A percentile compares a stretch with the other conserved stretches of the same genome.
Evolutionary conservation across 352 stramenopile species (phyloP).

Genomic region (Thraustochytrium sp.): DNA sequence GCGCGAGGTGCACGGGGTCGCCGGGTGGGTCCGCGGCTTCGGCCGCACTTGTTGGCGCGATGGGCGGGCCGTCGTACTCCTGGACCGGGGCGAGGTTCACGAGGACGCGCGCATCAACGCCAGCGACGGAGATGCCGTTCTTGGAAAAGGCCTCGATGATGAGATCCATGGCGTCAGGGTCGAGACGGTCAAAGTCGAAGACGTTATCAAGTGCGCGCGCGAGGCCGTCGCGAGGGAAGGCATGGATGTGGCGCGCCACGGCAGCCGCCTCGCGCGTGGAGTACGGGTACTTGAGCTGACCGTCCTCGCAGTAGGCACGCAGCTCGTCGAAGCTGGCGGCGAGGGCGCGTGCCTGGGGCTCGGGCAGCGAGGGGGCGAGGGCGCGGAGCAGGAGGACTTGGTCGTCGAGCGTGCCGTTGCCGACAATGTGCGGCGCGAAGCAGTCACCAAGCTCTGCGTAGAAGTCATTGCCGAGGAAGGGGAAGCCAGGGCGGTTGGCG

Average conservation of each 20-base stretch:
- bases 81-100: neutral
- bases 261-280: constrained; percentile 83
- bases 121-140: constrained; percentile 44
- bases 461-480: constrained; percentile 94
- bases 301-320: constrained; percentile 71
- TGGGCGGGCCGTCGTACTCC: neutral
- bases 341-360: constrained; percentile 69
- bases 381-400: constrained; percentile 76
- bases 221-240: constrained; percentile 80
- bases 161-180: constrained; percentile 64
- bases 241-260: constrained; percentile 83
- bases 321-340: constrained; percentile 80
- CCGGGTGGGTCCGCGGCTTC: neutral
- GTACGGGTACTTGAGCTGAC: constrained; percentile 87
- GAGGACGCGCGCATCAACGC: neutral
- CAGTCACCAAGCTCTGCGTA: constrained; percentile 84
- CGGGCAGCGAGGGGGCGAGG: constrained; percentile 73
- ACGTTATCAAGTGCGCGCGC: constrained; percentile 81
- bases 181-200: constrained; percentile 82
- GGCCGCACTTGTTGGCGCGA: neutral
- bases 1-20: neutral
- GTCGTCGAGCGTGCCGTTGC: constrained; percentile 77
- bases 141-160: constrained; percentile 64
- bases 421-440: constrained; percentile 81
- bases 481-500: constrained; percentile 85